Conservation (phyloP, 2,329 filamentous ascomycete genomes). For the Xylaria sp. region DNA sequence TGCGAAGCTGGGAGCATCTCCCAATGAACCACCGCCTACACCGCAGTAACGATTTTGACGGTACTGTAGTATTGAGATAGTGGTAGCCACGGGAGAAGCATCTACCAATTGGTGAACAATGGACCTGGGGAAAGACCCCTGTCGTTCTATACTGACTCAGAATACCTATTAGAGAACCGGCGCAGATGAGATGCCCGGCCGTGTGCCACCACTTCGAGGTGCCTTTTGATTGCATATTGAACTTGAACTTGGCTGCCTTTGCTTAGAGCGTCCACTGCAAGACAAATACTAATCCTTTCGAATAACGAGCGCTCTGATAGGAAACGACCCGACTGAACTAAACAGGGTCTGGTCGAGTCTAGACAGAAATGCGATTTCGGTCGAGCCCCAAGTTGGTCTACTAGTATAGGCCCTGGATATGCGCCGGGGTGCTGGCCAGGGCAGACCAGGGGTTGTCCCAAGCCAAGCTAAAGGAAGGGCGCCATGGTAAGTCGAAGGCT, state of each 20-base stretch:
- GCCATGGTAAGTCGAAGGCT: slow-evolving; percentile 29
- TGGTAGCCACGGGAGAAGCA: slow-evolving; percentile 18
- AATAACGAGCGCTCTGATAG: slow-evolving; percentile 13
- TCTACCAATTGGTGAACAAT: slow-evolving; percentile 33
- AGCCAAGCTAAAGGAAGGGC: slow-evolving; percentile 20
- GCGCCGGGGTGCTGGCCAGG: slow-evolving; percentile 27
- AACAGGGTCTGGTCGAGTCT: slow-evolving; percentile 23
- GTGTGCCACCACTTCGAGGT: slow-evolving; percentile 19
- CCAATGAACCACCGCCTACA: slow-evolving; percentile 5
- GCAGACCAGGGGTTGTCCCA: slow-evolving; percentile 33
- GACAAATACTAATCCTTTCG: too few species aligned
- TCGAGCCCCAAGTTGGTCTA: slow-evolving; percentile 33
- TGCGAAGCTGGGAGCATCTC: slow-evolving; percentile 31
- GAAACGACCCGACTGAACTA: slow-evolving; percentile 16
- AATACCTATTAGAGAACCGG: slow-evolving; percentile 10
- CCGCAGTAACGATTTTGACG: slow-evolving; percentile 11
- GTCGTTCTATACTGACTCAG: slow-evolving; percentile 8
- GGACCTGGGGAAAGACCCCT: slow-evolving; percentile 34
- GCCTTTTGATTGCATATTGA: slow-evolving; percentile 33
- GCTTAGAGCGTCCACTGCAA: background rate
- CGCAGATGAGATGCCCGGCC: slow-evolving; percentile 28
- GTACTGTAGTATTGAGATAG: slow-evolving; percentile 7
- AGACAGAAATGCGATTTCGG: slow-evolving; percentile 23
- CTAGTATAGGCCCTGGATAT: slow-evolving; percentile 29
- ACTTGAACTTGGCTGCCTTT: slow-evolving; percentile 26